Percentiles rank a stretch among this genome's conserved stretches.
Conservation (phyloP, 257 asterid genomes). For the Coffea canephora region DNA sequence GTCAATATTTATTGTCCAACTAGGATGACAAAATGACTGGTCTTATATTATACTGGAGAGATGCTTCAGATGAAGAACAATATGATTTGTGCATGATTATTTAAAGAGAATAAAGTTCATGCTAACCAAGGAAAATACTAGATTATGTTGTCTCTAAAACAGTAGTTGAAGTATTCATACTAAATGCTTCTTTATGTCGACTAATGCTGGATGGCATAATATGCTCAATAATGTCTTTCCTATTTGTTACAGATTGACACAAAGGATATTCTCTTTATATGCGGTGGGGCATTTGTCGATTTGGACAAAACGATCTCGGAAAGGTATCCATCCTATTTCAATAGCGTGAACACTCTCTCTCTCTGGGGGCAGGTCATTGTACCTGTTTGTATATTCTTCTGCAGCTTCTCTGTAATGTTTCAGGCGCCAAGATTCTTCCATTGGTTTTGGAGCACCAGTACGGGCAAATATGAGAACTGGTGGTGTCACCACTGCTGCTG, state of each 20-base stretch:
- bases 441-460: slow-evolving; percentile 96
- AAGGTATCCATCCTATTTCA: slow-evolving; percentile 39
- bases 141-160: neutral
- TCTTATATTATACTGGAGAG: neutral
- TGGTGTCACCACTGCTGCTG: slow-evolving; percentile 67
- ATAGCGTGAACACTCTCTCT: slow-evolving; percentile 5
- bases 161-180: neutral
- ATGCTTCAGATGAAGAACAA: neutral
- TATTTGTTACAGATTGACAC: slow-evolving; percentile 74
- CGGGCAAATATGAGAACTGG: slow-evolving; percentile 95
- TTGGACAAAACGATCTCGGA: slow-evolving; percentile 97
- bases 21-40: neutral
- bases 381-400: slow-evolving; percentile 2
- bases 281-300: slow-evolving; percentile 98
- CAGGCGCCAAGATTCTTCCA: slow-evolving; percentile 99
- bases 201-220: neutral
- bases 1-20: neutral
- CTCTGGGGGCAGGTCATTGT: neutral
- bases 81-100: neutral
- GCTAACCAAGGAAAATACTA: neutral
- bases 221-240: slow-evolving; percentile 5
- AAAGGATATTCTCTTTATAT: slow-evolving; percentile 93
- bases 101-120: neutral
- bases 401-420: slow-evolving; percentile 20
- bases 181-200: neutral